Conservation (phyloP, 345 rosid species). For the Chamaenerion angustifolium region DNA sequence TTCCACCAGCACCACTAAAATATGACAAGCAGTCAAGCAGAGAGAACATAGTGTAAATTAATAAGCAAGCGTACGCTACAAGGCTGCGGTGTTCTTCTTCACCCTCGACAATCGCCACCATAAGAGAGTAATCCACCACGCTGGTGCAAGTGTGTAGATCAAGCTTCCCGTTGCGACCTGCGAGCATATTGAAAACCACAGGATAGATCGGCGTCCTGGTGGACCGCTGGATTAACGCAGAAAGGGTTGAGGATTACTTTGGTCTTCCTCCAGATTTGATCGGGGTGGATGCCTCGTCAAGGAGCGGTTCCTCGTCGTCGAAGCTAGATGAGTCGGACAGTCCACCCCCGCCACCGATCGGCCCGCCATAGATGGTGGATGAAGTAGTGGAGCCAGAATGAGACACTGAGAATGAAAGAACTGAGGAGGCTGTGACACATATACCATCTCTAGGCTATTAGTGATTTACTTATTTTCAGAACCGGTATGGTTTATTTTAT, state of each 20-base stretch:
- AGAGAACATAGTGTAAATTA: conserved; percentile 82
- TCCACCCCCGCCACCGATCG: conserved; percentile 28
- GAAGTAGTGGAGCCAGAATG: conserved; percentile 56
- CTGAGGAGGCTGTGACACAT: no score
- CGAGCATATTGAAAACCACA: conserved; percentile 84
- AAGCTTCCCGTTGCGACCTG: conserved; percentile 73
- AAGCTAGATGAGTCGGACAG: conserved; percentile 26
- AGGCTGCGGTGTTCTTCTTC: conserved; percentile 84
- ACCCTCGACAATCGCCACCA: conserved; percentile 87
- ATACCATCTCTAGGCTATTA: no score
- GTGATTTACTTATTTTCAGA: no score
- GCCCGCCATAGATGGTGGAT: conserved; percentile 36
- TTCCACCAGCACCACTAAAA: conserved; percentile 23
- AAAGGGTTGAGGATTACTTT: conserved; percentile 73
- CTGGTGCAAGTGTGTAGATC: conserved; percentile 88
- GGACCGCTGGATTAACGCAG: conserved; percentile 49
- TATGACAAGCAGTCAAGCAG: conserved; percentile 86
- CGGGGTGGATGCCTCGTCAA: conserved; percentile 98
- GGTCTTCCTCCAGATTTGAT: conserved; percentile 89
- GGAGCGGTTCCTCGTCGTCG: conserved; percentile 85
- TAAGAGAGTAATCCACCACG: conserved; percentile 71
- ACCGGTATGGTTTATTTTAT: no score
- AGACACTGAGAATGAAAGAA: no score
- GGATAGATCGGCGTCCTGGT: conserved; percentile 75
- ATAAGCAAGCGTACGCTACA: conserved; percentile 87